Base-by-base conservation (phyloP, 768 basidiomycete species). In the Russula griseocarnosa region DNA sequence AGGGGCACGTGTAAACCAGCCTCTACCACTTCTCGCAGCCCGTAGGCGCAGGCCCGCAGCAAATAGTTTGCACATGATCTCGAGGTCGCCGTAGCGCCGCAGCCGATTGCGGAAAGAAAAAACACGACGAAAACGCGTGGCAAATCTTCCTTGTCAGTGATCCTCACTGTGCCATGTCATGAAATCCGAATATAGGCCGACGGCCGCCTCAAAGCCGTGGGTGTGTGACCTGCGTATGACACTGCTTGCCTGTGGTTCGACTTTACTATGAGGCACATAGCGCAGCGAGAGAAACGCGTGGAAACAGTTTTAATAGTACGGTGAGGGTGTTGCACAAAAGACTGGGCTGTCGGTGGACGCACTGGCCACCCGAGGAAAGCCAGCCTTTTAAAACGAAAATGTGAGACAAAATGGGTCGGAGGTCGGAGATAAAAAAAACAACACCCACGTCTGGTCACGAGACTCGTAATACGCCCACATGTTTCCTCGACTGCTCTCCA, bases 51-150 rank as follows among this genome's bases (percentile, higher is more conserved):
- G 32, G 38, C 34, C 32, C 34, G 10, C 22, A 26, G 30, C 11
- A 13, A 13, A 5, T 24, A 53, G 30, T n/a, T n/a, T n/a, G n/a
- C 44, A 62, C 46, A 62, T 62, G 61, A 42, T 30, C 40, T 40
- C 24, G 18, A 30, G 5, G 26, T 20, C 49, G 49, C 34, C 61
- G 61, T 55, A 62, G 61, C 61, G 61, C 61, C 47, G 38, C 47
- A 51, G 50, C 61, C 61, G 13, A 22, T 62, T 55, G 44, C 8
- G 53, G 60, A 47, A 26, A 20, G 14, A 46, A 26, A 26, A 22
- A 46, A 46, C 60, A 54, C 44, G 60, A 61, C 26, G 60, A 36
- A 61, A 52, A 61, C 52, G 58, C 49, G 49, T 40, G 49, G 10
- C 20, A 1, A 28, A 2, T 14, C 36, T 51, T 50, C 49, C n/a